Evolutionary conservation across 225 moss, liverwort and hornwort genomes (phyloP).

Genomic region (Marchantia paleacea): DNA sequence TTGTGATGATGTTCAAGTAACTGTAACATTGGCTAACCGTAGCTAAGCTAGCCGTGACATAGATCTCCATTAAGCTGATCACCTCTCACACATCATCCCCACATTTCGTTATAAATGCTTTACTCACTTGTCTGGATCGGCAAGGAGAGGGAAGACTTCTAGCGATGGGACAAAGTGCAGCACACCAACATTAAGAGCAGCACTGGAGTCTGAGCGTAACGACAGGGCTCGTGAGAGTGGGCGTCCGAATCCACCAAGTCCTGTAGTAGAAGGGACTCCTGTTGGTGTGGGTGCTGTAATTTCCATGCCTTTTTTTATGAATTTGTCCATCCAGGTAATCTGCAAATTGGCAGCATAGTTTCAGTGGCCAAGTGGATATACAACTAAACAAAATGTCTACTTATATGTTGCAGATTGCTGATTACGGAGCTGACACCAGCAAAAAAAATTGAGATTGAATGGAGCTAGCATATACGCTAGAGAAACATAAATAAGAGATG

Average conservation of each 20-base stretch:
- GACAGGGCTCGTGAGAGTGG: conserved; percentile 57
- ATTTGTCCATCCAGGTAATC: conserved; percentile 99
- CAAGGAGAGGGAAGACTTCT: conserved; percentile 88
- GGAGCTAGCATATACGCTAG: too few species aligned
- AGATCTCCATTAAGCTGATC: background rate
- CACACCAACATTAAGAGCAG: conserved; percentile 88
- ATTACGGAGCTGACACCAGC: too few species aligned
- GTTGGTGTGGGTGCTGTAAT: conserved; percentile 91
- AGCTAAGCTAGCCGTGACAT: too few species aligned
- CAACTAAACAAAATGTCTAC: too few species aligned
- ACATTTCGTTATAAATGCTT: background rate
- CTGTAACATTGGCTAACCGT: too few species aligned
- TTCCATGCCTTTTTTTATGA: conserved; percentile 67
- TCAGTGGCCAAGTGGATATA: too few species aligned
- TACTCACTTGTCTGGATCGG: conserved; percentile 59
- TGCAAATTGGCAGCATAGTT: conserved; percentile 41
- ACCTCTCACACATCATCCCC: background rate
- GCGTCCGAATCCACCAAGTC: conserved; percentile 84
- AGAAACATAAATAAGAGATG: too few species aligned
- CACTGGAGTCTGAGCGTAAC: conserved; percentile 84
- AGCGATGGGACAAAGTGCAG: conserved; percentile 92
- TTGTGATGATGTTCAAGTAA: background rate
- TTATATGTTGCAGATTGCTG: too few species aligned
- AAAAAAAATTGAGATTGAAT: too few species aligned
- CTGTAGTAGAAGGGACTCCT: conserved; percentile 59